phyloP scores from a whole-genome alignment of 179 eudicot species.

The Sideroxylon spinosum region DNA sequence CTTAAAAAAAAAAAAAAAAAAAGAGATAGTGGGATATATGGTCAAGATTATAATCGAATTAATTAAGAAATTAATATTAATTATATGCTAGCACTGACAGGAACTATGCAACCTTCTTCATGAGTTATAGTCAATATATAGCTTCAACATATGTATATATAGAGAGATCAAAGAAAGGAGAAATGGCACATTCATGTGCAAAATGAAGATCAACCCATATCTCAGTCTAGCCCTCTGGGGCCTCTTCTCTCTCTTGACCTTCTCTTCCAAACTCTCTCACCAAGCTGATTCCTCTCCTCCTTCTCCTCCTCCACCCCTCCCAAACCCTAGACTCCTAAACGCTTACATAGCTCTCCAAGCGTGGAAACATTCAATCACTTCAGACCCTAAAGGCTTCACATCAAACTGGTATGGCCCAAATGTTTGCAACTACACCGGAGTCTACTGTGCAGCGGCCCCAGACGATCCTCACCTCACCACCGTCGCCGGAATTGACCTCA shows the following conservation, averaged over 20 bases:
- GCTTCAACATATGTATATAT: neutral
- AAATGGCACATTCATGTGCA: neutral
- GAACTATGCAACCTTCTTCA: neutral
- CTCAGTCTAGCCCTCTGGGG: constrained; percentile 13
- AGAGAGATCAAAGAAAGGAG: neutral
- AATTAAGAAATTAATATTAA: neutral
- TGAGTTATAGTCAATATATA: neutral
- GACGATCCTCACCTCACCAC: constrained; percentile 30
- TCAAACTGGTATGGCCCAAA: constrained; percentile 39
- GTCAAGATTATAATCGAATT: neutral
- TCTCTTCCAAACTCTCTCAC: constrained; percentile 20
- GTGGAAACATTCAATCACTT: constrained; percentile 45
- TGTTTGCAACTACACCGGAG: constrained; percentile 50
- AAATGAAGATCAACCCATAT: constrained; percentile 16
- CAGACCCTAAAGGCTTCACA: constrained; percentile 46
- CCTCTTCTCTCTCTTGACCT: constrained; percentile 21
- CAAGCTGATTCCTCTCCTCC: constrained; percentile 18
- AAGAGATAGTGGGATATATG: too few species aligned
- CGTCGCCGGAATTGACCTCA: constrained; percentile 58
- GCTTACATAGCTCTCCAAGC: constrained; percentile 53
- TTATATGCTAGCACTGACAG: too few species aligned
- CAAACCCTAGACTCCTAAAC: constrained; percentile 37
- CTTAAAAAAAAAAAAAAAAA: too few species aligned
- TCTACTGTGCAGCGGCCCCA: constrained; percentile 47
- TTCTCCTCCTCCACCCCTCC: neutral